phyloP scores from a whole-genome alignment of 192 early-diverging fungal genomes.

The Backusella morwellensis region DNA sequence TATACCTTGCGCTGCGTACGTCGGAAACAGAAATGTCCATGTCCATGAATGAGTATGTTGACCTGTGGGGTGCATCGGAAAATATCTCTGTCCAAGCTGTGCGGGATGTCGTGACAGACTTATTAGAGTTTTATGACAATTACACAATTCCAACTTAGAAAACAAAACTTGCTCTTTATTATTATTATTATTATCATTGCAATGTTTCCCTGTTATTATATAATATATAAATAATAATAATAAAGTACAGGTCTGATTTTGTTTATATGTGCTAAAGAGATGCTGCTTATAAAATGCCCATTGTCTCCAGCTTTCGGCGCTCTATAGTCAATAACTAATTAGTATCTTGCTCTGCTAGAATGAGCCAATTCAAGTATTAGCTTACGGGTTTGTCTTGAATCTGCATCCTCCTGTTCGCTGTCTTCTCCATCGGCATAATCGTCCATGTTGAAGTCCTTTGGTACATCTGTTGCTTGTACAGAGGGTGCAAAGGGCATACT shows the following conservation, averaged over 20 bases:
- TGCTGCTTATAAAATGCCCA: conserved; percentile 15
- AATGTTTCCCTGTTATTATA: neutral
- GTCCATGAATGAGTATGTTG: conserved; percentile 32
- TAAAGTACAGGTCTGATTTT: neutral
- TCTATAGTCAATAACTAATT: neutral
- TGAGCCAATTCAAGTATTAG: neutral
- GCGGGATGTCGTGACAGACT: conserved; percentile 17
- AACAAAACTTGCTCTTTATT: neutral
- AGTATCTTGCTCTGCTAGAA: neutral
- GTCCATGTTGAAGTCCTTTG: conserved; percentile 31
- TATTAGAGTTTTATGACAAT: conserved; percentile 18
- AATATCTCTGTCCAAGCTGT: conserved; percentile 30
- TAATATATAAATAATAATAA: neutral
- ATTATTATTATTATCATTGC: neutral
- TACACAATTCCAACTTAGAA: neutral
- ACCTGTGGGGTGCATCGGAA: conserved; percentile 33
- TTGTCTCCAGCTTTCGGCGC: conserved; percentile 21
- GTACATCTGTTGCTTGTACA: conserved; percentile 75
- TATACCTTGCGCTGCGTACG: conserved; percentile 32
- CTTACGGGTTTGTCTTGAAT: conserved; percentile 28
- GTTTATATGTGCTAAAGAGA: neutral
- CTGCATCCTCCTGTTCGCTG: conserved; percentile 33
- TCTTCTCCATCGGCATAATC: conserved; percentile 38
- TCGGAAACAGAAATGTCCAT: conserved; percentile 22
- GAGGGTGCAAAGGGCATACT: conserved; percentile 72